These are phyloP conservation scores for Kodamaea sp. DNA, from an alignment of 1,139 yeast genomes.

Conservation along the genomic window DNA sequence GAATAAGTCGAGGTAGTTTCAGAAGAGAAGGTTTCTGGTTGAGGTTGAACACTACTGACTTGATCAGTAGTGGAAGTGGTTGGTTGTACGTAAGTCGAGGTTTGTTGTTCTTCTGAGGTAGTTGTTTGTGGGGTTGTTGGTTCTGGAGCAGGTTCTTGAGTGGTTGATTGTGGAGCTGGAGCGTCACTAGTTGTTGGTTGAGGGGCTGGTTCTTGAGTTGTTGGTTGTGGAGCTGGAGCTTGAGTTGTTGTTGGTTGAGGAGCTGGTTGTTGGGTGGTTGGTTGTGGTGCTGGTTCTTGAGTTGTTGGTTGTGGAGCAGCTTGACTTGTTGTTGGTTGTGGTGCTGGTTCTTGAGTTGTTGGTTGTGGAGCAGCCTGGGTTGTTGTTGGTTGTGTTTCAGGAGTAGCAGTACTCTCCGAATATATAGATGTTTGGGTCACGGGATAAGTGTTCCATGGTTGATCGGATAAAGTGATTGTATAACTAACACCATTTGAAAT, in stretches of 20 bases:
- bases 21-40: slow-evolving; percentile 5
- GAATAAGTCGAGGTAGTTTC: slow-evolving; percentile 8
- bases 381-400: slow-evolving; percentile 4
- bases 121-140: slow-evolving; percentile 12
- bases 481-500: slow-evolving; percentile 60
- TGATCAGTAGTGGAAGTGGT: slow-evolving; percentile 4
- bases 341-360: slow-evolving; percentile 11
- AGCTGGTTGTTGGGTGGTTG: slow-evolving; percentile 7
- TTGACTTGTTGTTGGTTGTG: slow-evolving; percentile 7
- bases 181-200: slow-evolving; percentile 8
- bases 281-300: slow-evolving; percentile 8
- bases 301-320: slow-evolving; percentile 7
- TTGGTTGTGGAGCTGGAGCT: slow-evolving; percentile 2
- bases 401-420: slow-evolving; percentile 12
- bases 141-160: slow-evolving; percentile 4
- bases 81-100: slow-evolving; percentile 2
- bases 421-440: slow-evolving; percentile 30
- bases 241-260: slow-evolving; percentile 8
- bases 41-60: no score
- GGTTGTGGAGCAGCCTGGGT: slow-evolving; percentile 5
- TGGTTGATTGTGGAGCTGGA: slow-evolving; percentile 3
- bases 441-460: slow-evolving; percentile 31
- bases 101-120: slow-evolving; percentile 8
- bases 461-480: slow-evolving; percentile 49
- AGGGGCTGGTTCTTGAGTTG: no score